Evolutionary conservation across 805 yeast species (phyloP).

Genomic region (Metschnikowia henanensis): DNA sequence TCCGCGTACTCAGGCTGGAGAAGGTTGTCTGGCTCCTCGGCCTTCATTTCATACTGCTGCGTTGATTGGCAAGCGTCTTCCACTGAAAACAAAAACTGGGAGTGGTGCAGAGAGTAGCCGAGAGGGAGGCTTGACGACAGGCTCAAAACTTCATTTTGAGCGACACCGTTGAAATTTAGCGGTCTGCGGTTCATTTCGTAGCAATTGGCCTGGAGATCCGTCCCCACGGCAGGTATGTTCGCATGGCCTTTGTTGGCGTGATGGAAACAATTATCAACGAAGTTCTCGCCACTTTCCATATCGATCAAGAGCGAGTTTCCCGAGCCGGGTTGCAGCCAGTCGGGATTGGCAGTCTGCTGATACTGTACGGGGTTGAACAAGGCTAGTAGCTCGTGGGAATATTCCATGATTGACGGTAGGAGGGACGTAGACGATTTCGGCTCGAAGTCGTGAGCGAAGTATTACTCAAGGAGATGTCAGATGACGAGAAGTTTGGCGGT

Average conservation of each 20-base stretch:
- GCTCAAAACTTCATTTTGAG: background rate
- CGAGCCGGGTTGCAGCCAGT: constrained; percentile 7
- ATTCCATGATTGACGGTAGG: constrained; percentile 1
- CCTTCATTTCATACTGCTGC: background rate
- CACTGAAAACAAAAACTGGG: constrained; percentile 2
- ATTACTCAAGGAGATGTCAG: too few species aligned
- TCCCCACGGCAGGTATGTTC: background rate
- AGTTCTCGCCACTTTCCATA: constrained; percentile 3
- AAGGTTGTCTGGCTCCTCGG: background rate
- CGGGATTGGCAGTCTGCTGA: constrained; percentile 2
- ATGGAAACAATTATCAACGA: background rate
- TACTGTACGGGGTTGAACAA: constrained; percentile 5
- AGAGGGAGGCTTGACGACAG: background rate
- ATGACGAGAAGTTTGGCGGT: too few species aligned
- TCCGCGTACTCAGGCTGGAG: background rate
- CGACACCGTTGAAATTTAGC: background rate
- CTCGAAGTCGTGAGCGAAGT: too few species aligned
- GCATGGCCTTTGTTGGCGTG: background rate
- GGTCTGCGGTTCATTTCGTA: background rate
- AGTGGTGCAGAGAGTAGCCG: constrained; percentile 3
- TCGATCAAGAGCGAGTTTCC: constrained; percentile 1
- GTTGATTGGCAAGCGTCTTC: background rate
- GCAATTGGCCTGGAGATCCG: constrained; percentile 2
- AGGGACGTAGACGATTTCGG: too few species aligned
- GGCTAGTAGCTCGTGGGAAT: constrained; percentile 10